Base-by-base conservation (phyloP, 2,329 filamentous ascomycete species). In the Cryphonectria naterciae region DNA sequence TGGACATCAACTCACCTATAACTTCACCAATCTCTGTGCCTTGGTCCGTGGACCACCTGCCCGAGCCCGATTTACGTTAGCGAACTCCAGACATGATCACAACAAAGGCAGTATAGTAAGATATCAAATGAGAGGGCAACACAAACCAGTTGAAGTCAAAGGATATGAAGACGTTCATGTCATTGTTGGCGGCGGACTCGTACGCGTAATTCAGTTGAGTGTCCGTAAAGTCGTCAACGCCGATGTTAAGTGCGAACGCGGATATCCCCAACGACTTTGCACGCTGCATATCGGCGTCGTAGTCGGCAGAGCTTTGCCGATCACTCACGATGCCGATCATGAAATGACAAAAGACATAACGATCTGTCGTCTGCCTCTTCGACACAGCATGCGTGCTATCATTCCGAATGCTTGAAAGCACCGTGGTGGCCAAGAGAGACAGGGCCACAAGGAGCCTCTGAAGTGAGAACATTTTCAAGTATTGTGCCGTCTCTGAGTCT, bases 61-160 rank as follows among this genome's bases (percentile, higher is more conserved):
- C 87, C 78, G 41, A 15, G 39, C 28, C 4, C 10, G 13, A 17
- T 17, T 28, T 25, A 25, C 11, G 28, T n/a, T 22, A 49, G 65
- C 35, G 5, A 54, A 2, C 19, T 68, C 10, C 46, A 49, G 43
- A 2, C 43, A 22, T 49, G 43, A 49, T 22, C 5, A 22, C 17
- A 7, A 49, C 1, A 13, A 39, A 11, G 1, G 2, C 5, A 56
- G 17, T 2, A 41, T 11, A 13, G 4, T 10, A 4, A 56, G 22
- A 49, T 49, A 49, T 49, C 2, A 19, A 7, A 46, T 22, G n/a
- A 32, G 4, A 13, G 5, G 17, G 49, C 17, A 13, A 68, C 1
- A n/a, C 41, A 22, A n/a, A 85, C 81, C 83, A 83, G 78, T 86
- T 85, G 76, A 87, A 88, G 78, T 88, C 86, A 72, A 88, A 88